Evolutionary conservation across 164 flowering plant genomes (phyloP), one percentile per base, ranked within the genome.

Genomic region (Magnolia changhungtana): DNA sequence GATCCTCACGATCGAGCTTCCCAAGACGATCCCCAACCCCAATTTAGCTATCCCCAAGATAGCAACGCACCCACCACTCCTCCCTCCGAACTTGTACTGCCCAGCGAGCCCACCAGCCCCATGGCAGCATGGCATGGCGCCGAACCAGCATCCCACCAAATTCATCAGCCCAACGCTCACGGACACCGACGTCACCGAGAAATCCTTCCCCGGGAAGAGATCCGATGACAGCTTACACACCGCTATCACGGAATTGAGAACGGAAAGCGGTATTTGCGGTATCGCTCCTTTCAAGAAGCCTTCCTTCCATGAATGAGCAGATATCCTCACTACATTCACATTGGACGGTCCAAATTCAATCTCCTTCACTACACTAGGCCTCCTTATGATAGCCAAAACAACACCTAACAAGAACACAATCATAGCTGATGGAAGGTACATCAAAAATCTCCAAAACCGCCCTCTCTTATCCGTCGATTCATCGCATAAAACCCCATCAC

Each of bases 31-130:
- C 1, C 98, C 98, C 74, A 92, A 20, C 49, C 87, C 82, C 83
- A 90, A 21, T 75, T 94, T 94, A 49, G 86, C 89, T 24, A 77
- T 79, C 10, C 98, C 98, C 7, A 94, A 82, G 27, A 91, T 31
- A 1, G 90, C 94, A 71, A 94, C 98, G 76, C 93, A 87, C 10
- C 84, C 96, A 5, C 98, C 98, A 73, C 92, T 89, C 83, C 96
- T 85, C 1, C 95, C 96, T 2, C 98, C 97, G 75, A 94, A 92
- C 79, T 89, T 90, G 81, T 92, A 92, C 85, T 92, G 97, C 59
- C 97, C 97, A 0, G 97, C 95, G 8, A 91, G 82, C 59, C 97
- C 97, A 0, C 97, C 97, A 0, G 97, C 97, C 1, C 97, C 95
- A 72, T 92, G 97, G 82, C 97, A 92, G 71, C 88, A 78, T 0